These are phyloP conservation scores for Fonsecaea monophora DNA, from an alignment of 2,329 filamentous ascomycete genomes.

Conservation along the genomic window DNA sequence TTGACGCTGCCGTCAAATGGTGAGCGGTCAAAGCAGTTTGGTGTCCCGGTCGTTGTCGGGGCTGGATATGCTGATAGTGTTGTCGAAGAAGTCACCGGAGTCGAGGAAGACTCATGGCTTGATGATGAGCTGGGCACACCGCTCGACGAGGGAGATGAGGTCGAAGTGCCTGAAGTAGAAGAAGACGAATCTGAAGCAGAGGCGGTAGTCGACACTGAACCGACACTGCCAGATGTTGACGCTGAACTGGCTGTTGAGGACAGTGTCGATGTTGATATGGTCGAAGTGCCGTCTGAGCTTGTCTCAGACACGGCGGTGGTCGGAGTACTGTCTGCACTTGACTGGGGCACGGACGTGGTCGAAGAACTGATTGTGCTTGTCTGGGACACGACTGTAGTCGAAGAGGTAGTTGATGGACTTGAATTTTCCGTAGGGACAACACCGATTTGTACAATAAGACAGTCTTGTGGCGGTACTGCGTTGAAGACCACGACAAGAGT, in stretches of 20 bases:
- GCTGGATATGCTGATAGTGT: slow-evolving; percentile 18
- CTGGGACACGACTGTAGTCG: slow-evolving; percentile 12
- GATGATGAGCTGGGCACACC: neutral
- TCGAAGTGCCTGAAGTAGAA: slow-evolving; percentile 2
- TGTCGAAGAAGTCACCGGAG: slow-evolving; percentile 7
- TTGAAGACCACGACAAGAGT: slow-evolving; percentile 29
- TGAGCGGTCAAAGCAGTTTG: slow-evolving; percentile 34
- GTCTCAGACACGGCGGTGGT: slow-evolving; percentile 8
- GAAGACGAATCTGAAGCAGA: neutral
- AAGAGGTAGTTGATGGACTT: slow-evolving; percentile 7
- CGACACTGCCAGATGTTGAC: neutral
- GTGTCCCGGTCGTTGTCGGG: slow-evolving; percentile 31
- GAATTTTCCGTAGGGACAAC: slow-evolving; percentile 20
- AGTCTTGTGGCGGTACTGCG: slow-evolving; percentile 28
- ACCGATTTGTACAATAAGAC: slow-evolving; percentile 17
- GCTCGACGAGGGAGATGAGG: neutral
- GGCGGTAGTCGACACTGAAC: neutral
- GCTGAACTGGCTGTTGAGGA: neutral
- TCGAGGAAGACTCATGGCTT: neutral
- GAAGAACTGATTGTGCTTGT: slow-evolving; percentile 13
- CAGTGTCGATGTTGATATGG: slow-evolving; percentile 1
- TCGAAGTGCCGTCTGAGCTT: neutral
- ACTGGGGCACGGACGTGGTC: neutral
- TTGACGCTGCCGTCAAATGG: slow-evolving; percentile 34
- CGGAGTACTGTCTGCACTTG: neutral